Evolutionary conservation across 192 early-diverging fungal genomes (phyloP).

Genomic region (Backusella australiensis): DNA sequence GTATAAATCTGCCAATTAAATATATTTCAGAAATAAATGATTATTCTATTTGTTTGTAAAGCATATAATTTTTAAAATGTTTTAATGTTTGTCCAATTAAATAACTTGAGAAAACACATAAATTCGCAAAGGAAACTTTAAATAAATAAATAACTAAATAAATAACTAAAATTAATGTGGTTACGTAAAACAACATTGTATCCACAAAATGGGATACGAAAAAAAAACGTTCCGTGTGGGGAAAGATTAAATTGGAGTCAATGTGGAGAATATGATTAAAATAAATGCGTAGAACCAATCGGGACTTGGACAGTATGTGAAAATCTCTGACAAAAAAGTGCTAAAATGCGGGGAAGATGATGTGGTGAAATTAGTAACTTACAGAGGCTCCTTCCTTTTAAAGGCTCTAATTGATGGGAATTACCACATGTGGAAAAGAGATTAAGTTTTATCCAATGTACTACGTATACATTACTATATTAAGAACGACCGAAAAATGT

Average conservation of each 20-base stretch:
- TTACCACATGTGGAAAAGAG: neutral
- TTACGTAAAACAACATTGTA: neutral
- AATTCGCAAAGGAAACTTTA: neutral
- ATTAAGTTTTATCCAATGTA: neutral
- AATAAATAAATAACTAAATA: neutral
- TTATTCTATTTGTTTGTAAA: neutral
- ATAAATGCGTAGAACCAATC: neutral
- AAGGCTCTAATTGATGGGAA: neutral
- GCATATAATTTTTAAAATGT: neutral
- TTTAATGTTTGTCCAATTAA: neutral
- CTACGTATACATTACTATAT: neutral
- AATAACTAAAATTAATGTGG: neutral
- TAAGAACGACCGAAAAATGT: neutral
- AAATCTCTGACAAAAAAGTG: neutral
- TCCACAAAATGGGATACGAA: neutral
- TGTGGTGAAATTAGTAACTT: neutral
- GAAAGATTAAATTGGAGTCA: neutral
- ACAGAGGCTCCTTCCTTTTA: neutral
- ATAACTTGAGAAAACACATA: neutral
- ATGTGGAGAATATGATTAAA: neutral
- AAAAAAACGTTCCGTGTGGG: neutral
- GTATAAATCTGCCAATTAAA: neutral
- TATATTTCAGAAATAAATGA: neutral
- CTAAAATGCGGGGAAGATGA: neutral
- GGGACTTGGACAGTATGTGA: neutral